Base-by-base conservation (phyloP, 1,284 basidiomycete species). In the Omphalotus olearius region DNA sequence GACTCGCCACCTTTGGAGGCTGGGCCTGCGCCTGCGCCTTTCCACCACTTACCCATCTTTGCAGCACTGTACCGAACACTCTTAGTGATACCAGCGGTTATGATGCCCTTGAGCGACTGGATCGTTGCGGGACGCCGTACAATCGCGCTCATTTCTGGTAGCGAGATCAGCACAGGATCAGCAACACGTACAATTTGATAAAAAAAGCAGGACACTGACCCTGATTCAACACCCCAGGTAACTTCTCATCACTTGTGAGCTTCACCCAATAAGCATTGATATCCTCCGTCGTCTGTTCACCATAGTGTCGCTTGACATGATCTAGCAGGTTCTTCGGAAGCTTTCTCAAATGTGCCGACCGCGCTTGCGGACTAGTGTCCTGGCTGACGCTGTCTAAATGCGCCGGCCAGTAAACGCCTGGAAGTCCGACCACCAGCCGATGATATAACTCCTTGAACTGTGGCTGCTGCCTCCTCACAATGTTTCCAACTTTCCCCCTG, bases 401-500 rank as follows among this genome's bases (percentile, higher is more conserved):
- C 18, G 66, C 60, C 2, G 73, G 71, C 88, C 88, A 91, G 61
- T 83, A 76, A 14, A 91, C 82, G 11, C 88, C 88, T 16, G 88
- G 85, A 3, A 92, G 68, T 1, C 85, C 88, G n/a, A 79, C 76
- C 4, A 87, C 81, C 4, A 93, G 74, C 17, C 88, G 80, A 60
- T 85, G 83, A 70, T 98, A 99, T 58, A 98, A 72, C 60, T 89
- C 83, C 55, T 85, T 80, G 71, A 99, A 98, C 64, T 93, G 91
- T 5, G 79, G 78, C 18, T 80, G 75, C 69, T 97, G 91, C 48
- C 83, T 85, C 54, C 78, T 71, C 23, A 98, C 94, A 60, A 98
- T 97, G 69, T 98, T 98, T 47, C 75, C 73, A n/a, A 98, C 87
- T 71, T 99, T 99, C 56, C 82, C 78, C 20, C 93, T 85, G 68